phyloP scores from a whole-genome alignment of 2,329 filamentous ascomycete species.

The Neonectria hederae region DNA sequence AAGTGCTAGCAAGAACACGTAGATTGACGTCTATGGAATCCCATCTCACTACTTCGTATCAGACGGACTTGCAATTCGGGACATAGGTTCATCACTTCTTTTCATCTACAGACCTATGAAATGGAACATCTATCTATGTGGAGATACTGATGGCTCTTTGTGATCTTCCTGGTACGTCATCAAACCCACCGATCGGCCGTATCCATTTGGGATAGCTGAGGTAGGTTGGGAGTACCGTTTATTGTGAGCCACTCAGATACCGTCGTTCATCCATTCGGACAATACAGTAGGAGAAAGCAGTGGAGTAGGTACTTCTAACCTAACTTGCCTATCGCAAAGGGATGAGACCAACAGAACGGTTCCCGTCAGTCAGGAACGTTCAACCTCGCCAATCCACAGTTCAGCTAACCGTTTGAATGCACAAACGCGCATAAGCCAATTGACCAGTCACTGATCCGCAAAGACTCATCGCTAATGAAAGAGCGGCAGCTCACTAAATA shows the following conservation, averaged over 20 bases:
- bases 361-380: neutral
- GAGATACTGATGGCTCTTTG: neutral
- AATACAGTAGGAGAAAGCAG: too few relatives aligned
- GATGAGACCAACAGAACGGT: neutral
- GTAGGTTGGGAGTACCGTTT: too few relatives aligned
- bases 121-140: neutral
- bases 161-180: neutral
- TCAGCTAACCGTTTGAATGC: neutral
- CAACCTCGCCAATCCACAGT: neutral
- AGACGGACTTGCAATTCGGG: neutral
- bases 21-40: neutral
- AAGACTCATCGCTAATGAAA: neutral
- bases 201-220: too few relatives aligned
- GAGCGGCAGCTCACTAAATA: neutral
- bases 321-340: too few relatives aligned
- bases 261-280: too few relatives aligned
- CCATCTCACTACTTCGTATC: neutral
- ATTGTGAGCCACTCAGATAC: too few relatives aligned
- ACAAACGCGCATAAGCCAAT: neutral
- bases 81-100: neutral
- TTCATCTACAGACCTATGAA: neutral
- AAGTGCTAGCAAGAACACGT: neutral
- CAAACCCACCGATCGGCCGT: neutral
- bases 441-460: neutral
- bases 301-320: too few relatives aligned